Percentiles rank a stretch among this genome's conserved stretches.
Evolutionary conservation across 176 grass and related monocot species (phyloP).

Genomic region (Poa annua): DNA sequence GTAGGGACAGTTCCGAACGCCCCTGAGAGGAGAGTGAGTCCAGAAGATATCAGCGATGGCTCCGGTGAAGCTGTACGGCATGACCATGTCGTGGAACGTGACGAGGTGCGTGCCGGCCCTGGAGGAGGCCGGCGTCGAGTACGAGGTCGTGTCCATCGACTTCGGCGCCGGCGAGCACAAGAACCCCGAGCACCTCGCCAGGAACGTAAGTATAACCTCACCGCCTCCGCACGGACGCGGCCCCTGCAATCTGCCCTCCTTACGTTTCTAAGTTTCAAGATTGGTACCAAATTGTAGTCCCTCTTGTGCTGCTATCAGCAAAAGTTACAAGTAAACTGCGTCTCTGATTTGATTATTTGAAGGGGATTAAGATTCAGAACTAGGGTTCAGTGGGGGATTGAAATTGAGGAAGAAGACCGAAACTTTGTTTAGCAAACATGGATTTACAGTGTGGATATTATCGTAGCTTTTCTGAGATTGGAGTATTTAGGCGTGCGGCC

Average conservation of each 20-base stretch:
- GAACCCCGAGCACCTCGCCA: slow-evolving; percentile 58
- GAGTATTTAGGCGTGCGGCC: not conserved
- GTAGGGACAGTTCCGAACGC: no score
- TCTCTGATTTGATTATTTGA: not conserved
- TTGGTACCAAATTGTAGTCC: not conserved
- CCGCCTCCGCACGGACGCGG: not conserved
- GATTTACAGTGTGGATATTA: not conserved
- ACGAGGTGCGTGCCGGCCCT: slow-evolving; percentile 47
- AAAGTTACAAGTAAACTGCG: not conserved
- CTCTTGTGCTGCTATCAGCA: slow-evolving; percentile 5
- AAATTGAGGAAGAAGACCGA: not conserved
- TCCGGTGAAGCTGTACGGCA: slow-evolving; percentile 66
- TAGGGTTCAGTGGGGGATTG: not conserved
- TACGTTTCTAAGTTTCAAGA: not conserved
- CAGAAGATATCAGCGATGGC: slow-evolving; percentile 35
- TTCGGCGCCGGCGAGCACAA: slow-evolving; percentile 67
- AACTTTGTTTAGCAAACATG: not conserved
- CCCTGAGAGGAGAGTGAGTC: not conserved
- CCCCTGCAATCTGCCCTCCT: not conserved
- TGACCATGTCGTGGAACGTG: slow-evolving; percentile 60
- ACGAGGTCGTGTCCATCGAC: slow-evolving; percentile 66
- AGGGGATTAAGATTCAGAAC: not conserved
- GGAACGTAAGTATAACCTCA: slow-evolving; percentile 45
- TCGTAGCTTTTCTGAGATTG: not conserved
- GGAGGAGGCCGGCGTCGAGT: slow-evolving; percentile 65